Percentiles rank a stretch among this genome's conserved stretches.
These are phyloP conservation scores for Heliamphora pulchella DNA, from an alignment of 179 eudicot genomes.

Conservation along the genomic window DNA sequence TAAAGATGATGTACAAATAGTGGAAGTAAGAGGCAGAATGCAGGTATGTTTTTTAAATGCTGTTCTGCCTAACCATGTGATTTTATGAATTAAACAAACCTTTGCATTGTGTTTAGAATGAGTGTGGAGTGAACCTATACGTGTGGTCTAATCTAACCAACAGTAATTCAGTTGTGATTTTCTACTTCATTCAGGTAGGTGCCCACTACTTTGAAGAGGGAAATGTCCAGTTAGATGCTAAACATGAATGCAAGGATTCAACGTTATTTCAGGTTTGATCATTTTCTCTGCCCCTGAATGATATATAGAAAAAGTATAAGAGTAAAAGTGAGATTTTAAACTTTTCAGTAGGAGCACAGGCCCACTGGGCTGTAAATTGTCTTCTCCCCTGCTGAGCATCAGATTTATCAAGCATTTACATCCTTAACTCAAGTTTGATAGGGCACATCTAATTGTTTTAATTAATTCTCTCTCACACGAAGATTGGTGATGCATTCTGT, in stretches of 20 bases:
- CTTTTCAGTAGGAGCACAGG: too few species aligned
- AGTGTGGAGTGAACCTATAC: not conserved
- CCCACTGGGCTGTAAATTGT: too few species aligned
- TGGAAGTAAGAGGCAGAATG: slow-evolving; percentile 73
- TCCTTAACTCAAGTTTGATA: not conserved
- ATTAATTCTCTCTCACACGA: not conserved
- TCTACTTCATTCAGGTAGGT: slow-evolving; percentile 50
- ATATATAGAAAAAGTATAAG: too few species aligned
- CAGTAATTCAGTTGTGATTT: not conserved
- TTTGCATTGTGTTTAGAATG: slow-evolving; percentile 5
- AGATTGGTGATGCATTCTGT: slow-evolving; percentile 1
- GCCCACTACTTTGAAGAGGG: slow-evolving; percentile 99
- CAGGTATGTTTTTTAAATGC: slow-evolving; percentile 41
- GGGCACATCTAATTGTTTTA: not conserved
- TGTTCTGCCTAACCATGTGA: not conserved
- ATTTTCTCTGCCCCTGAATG: not conserved
- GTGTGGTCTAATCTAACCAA: not conserved
- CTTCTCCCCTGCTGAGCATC: too few species aligned
- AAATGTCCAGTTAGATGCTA: slow-evolving; percentile 92
- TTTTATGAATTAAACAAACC: not conserved
- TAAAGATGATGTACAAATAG: slow-evolving; percentile 70
- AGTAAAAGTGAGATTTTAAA: too few species aligned
- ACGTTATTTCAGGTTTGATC: slow-evolving; percentile 71
- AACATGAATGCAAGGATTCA: slow-evolving; percentile 83
- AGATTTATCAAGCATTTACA: not conserved